These are phyloP conservation scores for Cadophora sp. DNA, from an alignment of 2,329 filamentous ascomycete species.

Conservation along the genomic window DNA sequence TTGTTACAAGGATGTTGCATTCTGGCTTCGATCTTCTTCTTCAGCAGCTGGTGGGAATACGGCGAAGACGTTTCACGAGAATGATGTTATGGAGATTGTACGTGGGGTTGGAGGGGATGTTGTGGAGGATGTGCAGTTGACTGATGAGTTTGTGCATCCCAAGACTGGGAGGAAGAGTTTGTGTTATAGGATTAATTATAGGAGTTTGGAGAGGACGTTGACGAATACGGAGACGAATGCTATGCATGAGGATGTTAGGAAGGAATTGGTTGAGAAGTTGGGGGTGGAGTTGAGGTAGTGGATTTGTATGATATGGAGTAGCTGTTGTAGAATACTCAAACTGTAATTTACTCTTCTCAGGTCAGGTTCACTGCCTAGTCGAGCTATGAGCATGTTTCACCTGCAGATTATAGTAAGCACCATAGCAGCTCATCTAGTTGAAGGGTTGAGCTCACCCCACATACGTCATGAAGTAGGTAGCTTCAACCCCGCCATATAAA, in stretches of 20 bases:
- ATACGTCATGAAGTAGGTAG: conserved; percentile 24
- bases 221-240: conserved; percentile 82
- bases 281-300: conserved; percentile 74
- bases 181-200: conserved; percentile 93
- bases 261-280: conserved; percentile 70
- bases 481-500: conserved; percentile 6
- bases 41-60: conserved; percentile 56
- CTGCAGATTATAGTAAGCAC: not conserved
- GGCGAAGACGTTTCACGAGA: conserved; percentile 77
- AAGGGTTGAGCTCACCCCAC: conserved; percentile 19
- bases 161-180: conserved; percentile 83
- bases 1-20: conserved; percentile 91
- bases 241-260: conserved; percentile 73
- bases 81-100: conserved; percentile 96
- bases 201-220: conserved; percentile 88
- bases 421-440: not conserved
- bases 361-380: not conserved
- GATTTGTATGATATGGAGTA: conserved; percentile 22
- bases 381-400: not conserved
- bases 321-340: conserved; percentile 26
- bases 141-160: conserved; percentile 89
- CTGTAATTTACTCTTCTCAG: conserved; percentile 13
- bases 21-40: conserved; percentile 73
- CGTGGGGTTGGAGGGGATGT: conserved; percentile 81
- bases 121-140: conserved; percentile 85